Evolutionary conservation across 2,329 filamentous ascomycete genomes (phyloP), one percentile per base, ranked within the genome.

Genomic region (Fusarium multiceps): DNA sequence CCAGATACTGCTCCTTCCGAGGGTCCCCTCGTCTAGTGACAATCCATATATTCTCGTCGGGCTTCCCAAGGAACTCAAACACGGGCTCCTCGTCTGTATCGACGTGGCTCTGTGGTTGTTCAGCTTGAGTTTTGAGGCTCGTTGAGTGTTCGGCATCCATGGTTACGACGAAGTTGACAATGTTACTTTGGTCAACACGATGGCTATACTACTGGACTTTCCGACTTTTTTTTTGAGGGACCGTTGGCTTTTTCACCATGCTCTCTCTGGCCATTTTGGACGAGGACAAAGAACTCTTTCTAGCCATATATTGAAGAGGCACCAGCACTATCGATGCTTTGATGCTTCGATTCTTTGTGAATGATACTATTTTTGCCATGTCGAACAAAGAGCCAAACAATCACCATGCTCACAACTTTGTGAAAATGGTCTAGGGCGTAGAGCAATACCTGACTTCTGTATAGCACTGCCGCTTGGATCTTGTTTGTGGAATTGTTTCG

Each of bases 1-100:
- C 81, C 21, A 84, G 66, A 64, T 81, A 80, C 41, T 75, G 64
- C 41, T 78, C 74, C 49, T 75, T 74, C 50, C 80, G 76, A 9
- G 71, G 67, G n/a, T 76, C 74, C 25, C 66, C 67, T 23, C n/a
- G 54, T 30, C 66, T 71, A 28, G 59, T 65, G 43, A 81, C 78
- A 32, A 82, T 69, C 76, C 77, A 80, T 18, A 77, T 64, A 47
- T 73, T 69, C n/a, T 74, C 55, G 7, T 63, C 63, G 25, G 79
- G 54, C 49, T 71, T 55, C 42, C 79, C 78, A 65, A 77, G 27
- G n/a, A 80, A 75, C 23, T 74, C 72, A 56, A 80, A 78, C 16
- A 63, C 49, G 20, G 69, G 63, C 48, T 68, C 55, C 25, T 49
- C 40, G 21, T 47, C 48, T n/a, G 37, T 16, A 14, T 27, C 32